Base-by-base conservation (phyloP, 352 stramenopile genomes). In the Phytophthora idaei region DNA sequence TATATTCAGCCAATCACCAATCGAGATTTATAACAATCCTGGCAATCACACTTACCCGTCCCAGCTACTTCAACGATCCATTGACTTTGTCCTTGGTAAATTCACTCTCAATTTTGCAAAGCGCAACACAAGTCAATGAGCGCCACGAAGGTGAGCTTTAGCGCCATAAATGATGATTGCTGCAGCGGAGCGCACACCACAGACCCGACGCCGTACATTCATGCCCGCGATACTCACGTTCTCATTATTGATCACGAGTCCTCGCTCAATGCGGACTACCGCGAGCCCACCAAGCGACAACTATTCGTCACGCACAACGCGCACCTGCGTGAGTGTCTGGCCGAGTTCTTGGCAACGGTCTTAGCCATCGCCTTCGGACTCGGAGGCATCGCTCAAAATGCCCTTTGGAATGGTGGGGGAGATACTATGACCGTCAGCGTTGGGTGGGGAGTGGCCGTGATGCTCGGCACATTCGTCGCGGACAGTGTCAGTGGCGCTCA, bases 401-500 rank as follows among this genome's bases (percentile, higher is more conserved):
- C 55, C 1, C 60, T 88, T 3, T 87, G 74, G 55, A 67, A 69
- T 17, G 70, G 67, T 31, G 65, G 55, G 17, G 78, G 76, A 27
- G 77, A 80, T 45, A 81, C 64, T 8, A 65, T 85, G 41, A 87
- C 77, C 28, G 80, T 88, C 67, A 86, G 71, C 42, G 46, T 90
- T 2, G 77, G 58, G 21, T 89, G 81, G 77, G 79, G 81, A 17
- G 65, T 90, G 46, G 81, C 67, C 21, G 71, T 90, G 45, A 85
- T 90, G 73, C 47, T 87, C 21, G 81, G 68, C 17, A 76, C 86
- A 10, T 78, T 87, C 56, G 48, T 62, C 3, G 67, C 68, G 9
- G 77, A 78, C 5, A 77, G 70, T 25, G 54, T 83, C 5, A 85
- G 74, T 48, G 75, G 79, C 11, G 79, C 73, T 4, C 81, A 90